phyloP scores from a whole-genome alignment of 176 grass and related monocot genomes.

The Oryza glumipatula region DNA sequence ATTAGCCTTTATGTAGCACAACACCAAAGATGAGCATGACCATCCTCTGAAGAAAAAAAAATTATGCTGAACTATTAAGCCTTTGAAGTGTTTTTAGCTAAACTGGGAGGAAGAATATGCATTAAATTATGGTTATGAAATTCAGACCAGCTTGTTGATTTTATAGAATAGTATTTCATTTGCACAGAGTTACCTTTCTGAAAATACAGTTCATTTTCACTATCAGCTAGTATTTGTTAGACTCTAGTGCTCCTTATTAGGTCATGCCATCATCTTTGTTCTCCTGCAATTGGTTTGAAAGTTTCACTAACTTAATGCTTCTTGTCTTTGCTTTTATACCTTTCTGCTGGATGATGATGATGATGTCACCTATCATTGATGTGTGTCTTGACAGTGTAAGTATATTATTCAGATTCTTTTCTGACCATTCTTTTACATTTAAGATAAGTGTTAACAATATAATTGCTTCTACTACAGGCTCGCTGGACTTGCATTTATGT shows the following conservation, averaged over 20 bases:
- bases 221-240: background rate
- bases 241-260: background rate
- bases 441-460: background rate
- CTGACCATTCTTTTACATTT: background rate
- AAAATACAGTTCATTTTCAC: background rate
- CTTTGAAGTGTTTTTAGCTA: background rate
- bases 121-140: background rate
- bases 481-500: conserved; percentile 96
- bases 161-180: background rate
- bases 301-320: conserved; percentile 29
- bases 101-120: background rate
- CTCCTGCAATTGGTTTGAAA: conserved; percentile 1
- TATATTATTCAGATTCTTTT: background rate
- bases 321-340: background rate
- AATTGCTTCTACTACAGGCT: conserved; percentile 60
- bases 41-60: background rate
- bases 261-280: background rate
- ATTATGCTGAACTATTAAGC: background rate
- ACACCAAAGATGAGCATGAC: background rate
- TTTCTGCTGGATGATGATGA: conserved; percentile 33
- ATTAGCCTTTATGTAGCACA: background rate
- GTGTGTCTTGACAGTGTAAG: conserved; percentile 45
- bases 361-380: conserved; percentile 15
- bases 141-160: background rate
- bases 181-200: background rate